Evolutionary conservation across 768 basidiomycete genomes (phyloP).

Genomic region (Boletus pseudopeckii): DNA sequence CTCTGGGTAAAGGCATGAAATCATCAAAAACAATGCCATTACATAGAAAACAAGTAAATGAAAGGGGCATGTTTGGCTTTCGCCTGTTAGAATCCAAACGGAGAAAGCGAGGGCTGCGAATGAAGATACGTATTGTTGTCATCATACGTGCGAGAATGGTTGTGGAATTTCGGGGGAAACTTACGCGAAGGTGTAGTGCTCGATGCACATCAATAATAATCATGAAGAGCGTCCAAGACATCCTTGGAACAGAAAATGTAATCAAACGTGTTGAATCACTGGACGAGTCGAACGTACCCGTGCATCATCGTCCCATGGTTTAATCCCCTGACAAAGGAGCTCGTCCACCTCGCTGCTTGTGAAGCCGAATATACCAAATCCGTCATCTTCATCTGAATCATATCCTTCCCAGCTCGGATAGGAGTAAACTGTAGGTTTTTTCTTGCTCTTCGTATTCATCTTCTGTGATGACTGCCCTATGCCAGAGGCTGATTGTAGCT

Average conservation of each 20-base stretch:
- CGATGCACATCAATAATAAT: neutral
- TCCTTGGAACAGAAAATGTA: slow-evolving; percentile 10
- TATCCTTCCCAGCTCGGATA: neutral
- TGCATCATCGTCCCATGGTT: slow-evolving; percentile 46
- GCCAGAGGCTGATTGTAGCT: neutral
- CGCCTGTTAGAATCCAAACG: neutral
- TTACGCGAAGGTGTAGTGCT: neutral
- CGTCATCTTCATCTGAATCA: neutral
- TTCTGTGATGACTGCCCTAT: neutral
- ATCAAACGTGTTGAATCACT: neutral
- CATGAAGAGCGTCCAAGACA: slow-evolving; percentile 9
- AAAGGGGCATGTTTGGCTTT: neutral
- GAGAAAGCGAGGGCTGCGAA: neutral
- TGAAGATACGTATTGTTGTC: neutral
- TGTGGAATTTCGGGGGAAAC: neutral
- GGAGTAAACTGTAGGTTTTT: neutral
- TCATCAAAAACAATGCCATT: no score
- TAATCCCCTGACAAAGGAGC: slow-evolving; percentile 38
- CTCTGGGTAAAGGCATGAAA: no score
- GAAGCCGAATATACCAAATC: slow-evolving; percentile 22
- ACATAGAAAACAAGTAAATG: no score
- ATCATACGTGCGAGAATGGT: neutral
- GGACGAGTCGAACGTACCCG: slow-evolving; percentile 25
- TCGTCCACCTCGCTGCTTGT: slow-evolving; percentile 34
- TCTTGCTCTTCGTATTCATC: neutral